Conservation (phyloP, 768 basidiomycete genomes). For the Imleria badia region DNA sequence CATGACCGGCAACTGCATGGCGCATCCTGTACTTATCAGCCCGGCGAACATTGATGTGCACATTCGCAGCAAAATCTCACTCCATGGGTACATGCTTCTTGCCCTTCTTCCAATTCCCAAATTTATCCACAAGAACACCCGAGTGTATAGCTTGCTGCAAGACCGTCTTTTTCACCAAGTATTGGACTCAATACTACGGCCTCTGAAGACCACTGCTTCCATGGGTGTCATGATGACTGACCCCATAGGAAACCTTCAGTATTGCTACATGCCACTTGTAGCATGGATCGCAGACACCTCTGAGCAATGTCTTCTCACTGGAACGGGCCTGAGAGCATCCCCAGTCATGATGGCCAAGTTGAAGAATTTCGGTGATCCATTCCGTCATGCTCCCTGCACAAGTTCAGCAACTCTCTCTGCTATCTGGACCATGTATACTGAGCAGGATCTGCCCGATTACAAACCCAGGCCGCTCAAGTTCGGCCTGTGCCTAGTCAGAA, state of each 20-base stretch:
- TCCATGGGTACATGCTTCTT: background rate
- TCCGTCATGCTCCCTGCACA: background rate
- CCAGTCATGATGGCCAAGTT: background rate
- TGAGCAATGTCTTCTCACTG: background rate
- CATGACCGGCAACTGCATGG: background rate
- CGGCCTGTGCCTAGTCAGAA: too few species aligned
- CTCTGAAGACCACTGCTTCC: background rate
- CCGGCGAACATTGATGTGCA: background rate
- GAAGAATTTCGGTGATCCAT: background rate
- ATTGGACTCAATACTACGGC: background rate
- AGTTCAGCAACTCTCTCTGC: background rate
- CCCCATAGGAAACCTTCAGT: background rate
- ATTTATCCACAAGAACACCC: background rate
- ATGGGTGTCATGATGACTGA: background rate
- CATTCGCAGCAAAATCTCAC: background rate
- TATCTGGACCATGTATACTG: background rate
- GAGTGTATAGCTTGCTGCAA: background rate
- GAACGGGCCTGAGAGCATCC: background rate
- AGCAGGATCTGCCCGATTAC: background rate
- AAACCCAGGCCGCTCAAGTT: too few species aligned
- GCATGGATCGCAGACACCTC: too few species aligned
- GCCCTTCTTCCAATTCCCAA: background rate
- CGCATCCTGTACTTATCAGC: background rate
- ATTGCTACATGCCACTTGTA: background rate
- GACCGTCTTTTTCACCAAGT: background rate